Evolutionary conservation across 1,284 basidiomycete genomes (phyloP).

Genomic region (Boletus semigastroideus): DNA sequence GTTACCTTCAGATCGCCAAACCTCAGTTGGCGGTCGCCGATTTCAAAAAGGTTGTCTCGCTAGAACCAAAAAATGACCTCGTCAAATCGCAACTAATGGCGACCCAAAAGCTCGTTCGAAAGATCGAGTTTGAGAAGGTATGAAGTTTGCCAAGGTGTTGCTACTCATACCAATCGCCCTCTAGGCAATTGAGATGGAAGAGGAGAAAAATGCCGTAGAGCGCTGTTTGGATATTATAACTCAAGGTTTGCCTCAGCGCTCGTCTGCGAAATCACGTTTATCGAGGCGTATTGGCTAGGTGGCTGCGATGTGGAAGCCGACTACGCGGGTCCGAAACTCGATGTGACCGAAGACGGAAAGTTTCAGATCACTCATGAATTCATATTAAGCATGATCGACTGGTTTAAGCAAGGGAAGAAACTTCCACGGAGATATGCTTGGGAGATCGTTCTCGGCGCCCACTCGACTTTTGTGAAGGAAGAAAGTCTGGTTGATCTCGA

Average conservation of each 20-base stretch:
- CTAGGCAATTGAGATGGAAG: slow-evolving; percentile 87
- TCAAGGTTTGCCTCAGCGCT: slow-evolving; percentile 52
- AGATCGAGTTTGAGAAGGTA: slow-evolving; percentile 88
- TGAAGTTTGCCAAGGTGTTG: slow-evolving; percentile 10
- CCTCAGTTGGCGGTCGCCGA: slow-evolving; percentile 83
- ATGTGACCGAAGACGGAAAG: slow-evolving; percentile 54
- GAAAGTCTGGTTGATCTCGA: slow-evolving; percentile 80
- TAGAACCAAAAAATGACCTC: slow-evolving; percentile 86
- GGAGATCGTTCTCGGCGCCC: slow-evolving; percentile 93
- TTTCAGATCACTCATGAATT: slow-evolving; percentile 78
- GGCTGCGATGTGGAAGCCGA: slow-evolving; percentile 69
- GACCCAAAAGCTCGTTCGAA: slow-evolving; percentile 87
- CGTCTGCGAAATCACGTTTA: background rate
- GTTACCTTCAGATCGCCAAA: slow-evolving; percentile 87
- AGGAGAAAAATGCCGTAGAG: slow-evolving; percentile 74
- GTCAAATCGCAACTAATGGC: slow-evolving; percentile 82
- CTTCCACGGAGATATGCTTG: slow-evolving; percentile 88
- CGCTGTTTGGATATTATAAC: slow-evolving; percentile 78
- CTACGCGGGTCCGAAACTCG: slow-evolving; percentile 70
- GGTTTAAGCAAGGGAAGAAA: slow-evolving; percentile 91
- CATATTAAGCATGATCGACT: slow-evolving; percentile 83
- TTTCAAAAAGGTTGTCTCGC: slow-evolving; percentile 81
- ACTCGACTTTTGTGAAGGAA: slow-evolving; percentile 75
- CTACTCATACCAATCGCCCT: background rate
- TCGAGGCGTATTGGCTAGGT: slow-evolving; percentile 40